These are phyloP conservation scores for Petrea volubilis DNA, from an alignment of 257 asterid species.

Conservation along the genomic window DNA sequence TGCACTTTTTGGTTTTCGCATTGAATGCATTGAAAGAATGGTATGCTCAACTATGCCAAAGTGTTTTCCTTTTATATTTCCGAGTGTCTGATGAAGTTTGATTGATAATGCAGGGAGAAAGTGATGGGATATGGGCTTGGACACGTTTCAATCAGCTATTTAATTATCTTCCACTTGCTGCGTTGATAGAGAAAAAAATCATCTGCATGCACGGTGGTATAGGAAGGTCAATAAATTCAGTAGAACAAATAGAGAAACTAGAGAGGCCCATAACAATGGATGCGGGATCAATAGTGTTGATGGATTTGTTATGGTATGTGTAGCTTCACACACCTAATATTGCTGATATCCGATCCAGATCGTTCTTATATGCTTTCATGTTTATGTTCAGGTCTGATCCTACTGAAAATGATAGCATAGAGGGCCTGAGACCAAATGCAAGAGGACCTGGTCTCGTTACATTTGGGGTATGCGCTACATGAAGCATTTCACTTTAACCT, in stretches of 20 bases:
- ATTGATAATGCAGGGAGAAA: conserved; percentile 75
- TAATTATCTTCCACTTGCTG: conserved; percentile 95
- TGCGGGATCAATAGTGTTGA: conserved; percentile 90
- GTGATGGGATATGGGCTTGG: conserved; percentile 99
- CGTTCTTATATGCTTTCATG: conserved; percentile 12
- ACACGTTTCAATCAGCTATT: conserved; percentile 95
- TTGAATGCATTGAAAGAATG: conserved; percentile 99
- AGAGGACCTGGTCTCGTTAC: conserved; percentile 99
- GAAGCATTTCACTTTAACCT: conserved; percentile 15
- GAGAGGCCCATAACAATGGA: conserved; percentile 99
- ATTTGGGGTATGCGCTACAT: conserved; percentile 74
- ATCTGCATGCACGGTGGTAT: conserved; percentile 99
- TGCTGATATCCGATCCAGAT: not conserved
- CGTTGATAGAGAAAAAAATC: conserved; percentile 95
- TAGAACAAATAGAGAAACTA: conserved; percentile 95
- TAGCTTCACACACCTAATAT: conserved; percentile 16
- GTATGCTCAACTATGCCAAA: conserved; percentile 41
- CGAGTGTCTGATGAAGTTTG: conserved; percentile 30
- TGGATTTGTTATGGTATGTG: conserved; percentile 94
- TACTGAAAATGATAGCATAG: conserved; percentile 95
- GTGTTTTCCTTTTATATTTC: not conserved
- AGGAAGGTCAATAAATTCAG: conserved; percentile 90
- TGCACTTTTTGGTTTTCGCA: conserved; percentile 98
- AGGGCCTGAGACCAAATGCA: conserved; percentile 98
- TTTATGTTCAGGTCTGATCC: conserved; percentile 89